Base-by-base conservation (phyloP, 2,329 filamentous ascomycete species). In the Graphilbum fragrans region DNA sequence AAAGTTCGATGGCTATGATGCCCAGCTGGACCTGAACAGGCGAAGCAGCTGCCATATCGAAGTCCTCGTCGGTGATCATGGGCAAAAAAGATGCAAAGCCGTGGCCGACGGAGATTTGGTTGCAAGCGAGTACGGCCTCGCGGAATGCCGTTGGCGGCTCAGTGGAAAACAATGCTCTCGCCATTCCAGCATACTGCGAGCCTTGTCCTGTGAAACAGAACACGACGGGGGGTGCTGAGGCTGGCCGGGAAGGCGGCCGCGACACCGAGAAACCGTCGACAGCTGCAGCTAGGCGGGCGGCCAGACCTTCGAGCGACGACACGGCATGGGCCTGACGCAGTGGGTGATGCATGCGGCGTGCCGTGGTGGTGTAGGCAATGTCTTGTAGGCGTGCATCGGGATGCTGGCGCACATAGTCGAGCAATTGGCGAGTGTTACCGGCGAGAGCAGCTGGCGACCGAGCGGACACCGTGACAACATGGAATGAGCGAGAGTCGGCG, bases 321-420 rank as follows among this genome's bases (percentile, higher is more conserved):
- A n/a, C n/a, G n/a, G n/a, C n/a, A n/a, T n/a, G n/a, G n/a, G n/a
- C n/a, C n/a, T n/a, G n/a, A n/a, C n/a, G n/a, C n/a, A n/a, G n/a
- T n/a, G 68, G 63, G 55, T 78, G 70, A 47, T 81, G 77, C 11
- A 75, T 69, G 35, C 71, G 69, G 18, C 79, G 70, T 14, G 81
- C 82, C 5, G 79, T 83, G 1, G 75, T 78, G 1, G 77, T 80
- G 57, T 84, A 85, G 0, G 79, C 71, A 2, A 85, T 58, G 45
- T 74, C 64, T 2, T 69, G 63, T 12, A 82, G 54, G 0, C 72
- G 69, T 1, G 66, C n/a, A 5, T 72, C 65, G 3, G 70, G 65
- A 32, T 70, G 63, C 33, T 59, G 49, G 21, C 70, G 67, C 50
- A 81, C 67, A 58, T 70, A 77, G 3, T 56, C 53, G 8, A 77